Percentiles rank a stretch among this genome's conserved stretches.
These are phyloP conservation scores for Syzygium grande DNA, from an alignment of 345 rosid genomes.

Conservation along the genomic window DNA sequence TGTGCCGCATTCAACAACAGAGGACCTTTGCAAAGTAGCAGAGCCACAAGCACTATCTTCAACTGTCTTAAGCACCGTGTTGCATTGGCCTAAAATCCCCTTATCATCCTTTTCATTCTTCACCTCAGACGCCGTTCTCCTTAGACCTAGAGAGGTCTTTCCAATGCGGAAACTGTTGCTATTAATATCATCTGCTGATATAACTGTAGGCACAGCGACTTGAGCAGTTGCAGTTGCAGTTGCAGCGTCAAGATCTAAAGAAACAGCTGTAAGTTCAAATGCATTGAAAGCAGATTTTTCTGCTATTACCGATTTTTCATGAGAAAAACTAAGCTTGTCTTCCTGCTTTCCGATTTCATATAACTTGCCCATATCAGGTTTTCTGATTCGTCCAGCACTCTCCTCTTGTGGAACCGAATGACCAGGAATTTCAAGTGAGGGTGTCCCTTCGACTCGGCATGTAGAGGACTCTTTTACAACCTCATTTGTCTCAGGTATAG, in stretches of 20 bases:
- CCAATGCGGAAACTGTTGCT: slow-evolving; percentile 28
- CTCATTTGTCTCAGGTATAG: neutral
- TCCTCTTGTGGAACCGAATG: slow-evolving; percentile 18
- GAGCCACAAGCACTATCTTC: slow-evolving; percentile 26
- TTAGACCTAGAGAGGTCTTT: neutral
- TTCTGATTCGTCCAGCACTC: slow-evolving; percentile 26
- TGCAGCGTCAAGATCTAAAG: slow-evolving; percentile 24
- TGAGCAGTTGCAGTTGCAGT: slow-evolving; percentile 21
- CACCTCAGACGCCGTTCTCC: slow-evolving; percentile 15
- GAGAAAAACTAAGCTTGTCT: slow-evolving; percentile 7
- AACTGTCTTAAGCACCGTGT: slow-evolving; percentile 11
- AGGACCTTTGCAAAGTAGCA: slow-evolving; percentile 21
- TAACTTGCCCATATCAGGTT: slow-evolving; percentile 14
- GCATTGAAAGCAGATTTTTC: slow-evolving; percentile 30
- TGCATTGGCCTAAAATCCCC: slow-evolving; percentile 14
- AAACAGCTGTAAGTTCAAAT: slow-evolving; percentile 24
- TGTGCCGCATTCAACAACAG: slow-evolving; percentile 22
- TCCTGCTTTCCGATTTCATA: slow-evolving; percentile 21
- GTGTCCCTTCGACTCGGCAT: slow-evolving; percentile 15
- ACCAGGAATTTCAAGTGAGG: slow-evolving; percentile 20
- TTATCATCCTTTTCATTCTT: slow-evolving; percentile 15
- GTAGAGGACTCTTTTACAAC: slow-evolving; percentile 28
- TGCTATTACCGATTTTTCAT: slow-evolving; percentile 11
- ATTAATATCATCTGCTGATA: slow-evolving; percentile 6
- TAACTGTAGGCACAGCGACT: slow-evolving; percentile 2